Base-by-base conservation (phyloP, 164 flowering plant species). In the Protea cynaroides region DNA sequence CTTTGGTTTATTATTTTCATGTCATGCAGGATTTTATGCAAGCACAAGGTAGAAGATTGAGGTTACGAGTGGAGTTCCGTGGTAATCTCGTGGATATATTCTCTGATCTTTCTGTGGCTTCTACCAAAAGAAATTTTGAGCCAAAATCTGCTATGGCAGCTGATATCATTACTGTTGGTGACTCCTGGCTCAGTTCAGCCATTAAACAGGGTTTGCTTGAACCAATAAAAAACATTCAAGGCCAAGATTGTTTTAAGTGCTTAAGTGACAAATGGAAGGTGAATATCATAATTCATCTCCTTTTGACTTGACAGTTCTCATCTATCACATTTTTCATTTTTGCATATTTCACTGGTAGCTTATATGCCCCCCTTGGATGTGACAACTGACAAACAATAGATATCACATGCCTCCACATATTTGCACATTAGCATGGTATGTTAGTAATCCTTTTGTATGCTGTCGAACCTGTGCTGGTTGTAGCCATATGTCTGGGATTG, bases 251-350 rank as follows among this genome's bases (percentile, higher is more conserved):
- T 96, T 91, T 86, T 69, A 78, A 71, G 58, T 60, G 72, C 15
- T 79, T 94, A 56, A 72, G 76, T 73, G 82, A 83, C 34, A 85
- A 81, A 72, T 93, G 97, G 98, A 93, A 90, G 96, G 98, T 93
- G 77, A 61, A 25, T 23, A 46, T 65, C 53, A 53, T 3, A 46
- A 15, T 12, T 36, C 52, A 46, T 67, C 4, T 25, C 18, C 14
- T 14, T 10, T 54, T 23, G 62, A 24, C 50, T 61, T 44, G 1
- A 52, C 8, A 25, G 22, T 40, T 36, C 50, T 25, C 5, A 4
- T 44, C 53, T 25, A 59, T 25, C 51, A 44, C 53, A 12, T 22
- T 46, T 66, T 3, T 17, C 14, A 37, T 58, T 65, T 29, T 14
- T 22, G n/a, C 10, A 40, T 40, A 8, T 40, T 40, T 40, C 8